Percentiles rank a stretch among this genome's conserved stretches.
Evolutionary conservation across 345 rosid genomes (phyloP).

Genomic region (Salix koriyanagi): DNA sequence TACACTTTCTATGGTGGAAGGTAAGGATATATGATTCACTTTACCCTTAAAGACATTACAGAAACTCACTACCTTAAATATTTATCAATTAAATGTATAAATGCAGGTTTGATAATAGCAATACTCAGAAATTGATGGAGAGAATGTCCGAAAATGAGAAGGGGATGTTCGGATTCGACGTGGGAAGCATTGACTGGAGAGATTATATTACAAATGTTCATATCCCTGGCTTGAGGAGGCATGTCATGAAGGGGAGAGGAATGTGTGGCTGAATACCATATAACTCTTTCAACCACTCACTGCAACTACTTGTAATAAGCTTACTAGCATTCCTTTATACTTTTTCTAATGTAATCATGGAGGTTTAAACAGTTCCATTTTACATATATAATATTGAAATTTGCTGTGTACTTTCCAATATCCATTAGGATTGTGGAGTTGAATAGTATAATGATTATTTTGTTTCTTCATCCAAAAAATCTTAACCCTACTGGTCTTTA

Average conservation of each 20-base stretch:
- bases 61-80: too few relatives aligned
- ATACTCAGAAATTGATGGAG: conserved; percentile 64
- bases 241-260: conserved; percentile 28
- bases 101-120: conserved; percentile 80
- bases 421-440: rapidly evolving
- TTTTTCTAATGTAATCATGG: neutral
- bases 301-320: conserved; percentile 1
- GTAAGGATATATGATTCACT: conserved; percentile 26
- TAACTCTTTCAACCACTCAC: neutral
- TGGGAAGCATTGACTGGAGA: conserved; percentile 27
- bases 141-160: conserved; percentile 74
- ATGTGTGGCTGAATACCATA: neutral
- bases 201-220: conserved; percentile 27
- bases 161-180: conserved; percentile 56
- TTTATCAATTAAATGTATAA: neutral
- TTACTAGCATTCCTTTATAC: neutral
- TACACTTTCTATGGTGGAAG: conserved; percentile 89
- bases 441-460: too few relatives aligned
- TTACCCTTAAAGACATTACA: neutral
- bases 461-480: too few relatives aligned
- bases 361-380: neutral
- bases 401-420: neutral
- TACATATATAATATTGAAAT: neutral
- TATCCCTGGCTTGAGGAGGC: conserved; percentile 29
- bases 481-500: too few relatives aligned